Base-by-base conservation (phyloP, 2,329 filamentous ascomycete genomes). In the Arthroderma uncinatum region DNA sequence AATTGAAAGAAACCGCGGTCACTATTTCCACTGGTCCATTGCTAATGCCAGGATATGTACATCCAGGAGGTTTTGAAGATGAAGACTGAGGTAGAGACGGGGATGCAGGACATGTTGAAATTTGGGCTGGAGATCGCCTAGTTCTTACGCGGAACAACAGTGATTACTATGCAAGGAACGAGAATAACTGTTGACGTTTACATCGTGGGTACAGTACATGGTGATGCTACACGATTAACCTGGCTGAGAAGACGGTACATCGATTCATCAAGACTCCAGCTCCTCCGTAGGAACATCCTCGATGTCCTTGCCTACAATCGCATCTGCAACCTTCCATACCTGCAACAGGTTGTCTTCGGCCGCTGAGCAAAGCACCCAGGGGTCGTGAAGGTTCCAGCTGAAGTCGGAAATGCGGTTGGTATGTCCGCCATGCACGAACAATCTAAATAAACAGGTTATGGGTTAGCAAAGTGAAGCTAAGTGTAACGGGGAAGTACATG, bases 341-440 rank as follows among this genome's bases (percentile, higher is more conserved):
- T 98, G 93, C 61, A 98, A 81, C 63, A 97, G 78, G 68, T 98
- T 98, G 74, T 98, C 93, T 70, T 98, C 94, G 0, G 92, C 93
- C 14, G 93, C 91, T 60, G 88, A 95, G 71, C 90, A 91, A 63
- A 98, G 87, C 57, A 96, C 82, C 94, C 94, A 98, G 3, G 92
- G 91, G 66, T 96, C 90, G 69, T 95, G 95, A 64, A 84, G 83
- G 73, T 98, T 98, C 92, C 92, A 98, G 74, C 87, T 92, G 68
- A 98, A 98, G 73, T 98, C 94, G 36, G 89, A 90, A 60, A 98
- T 83, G 63, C 94, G 87, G 74, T 96, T 96, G 9, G 93, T 98
- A 76, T 98, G 94, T 33, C 93, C 93, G 60, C 93, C 93, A 67
- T 98, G 93, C 91, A 98, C 97, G 74, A 98, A 98, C 1, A 98